Conservation (phyloP, 345 rosid genomes). For the Euclidium syriacum region DNA sequence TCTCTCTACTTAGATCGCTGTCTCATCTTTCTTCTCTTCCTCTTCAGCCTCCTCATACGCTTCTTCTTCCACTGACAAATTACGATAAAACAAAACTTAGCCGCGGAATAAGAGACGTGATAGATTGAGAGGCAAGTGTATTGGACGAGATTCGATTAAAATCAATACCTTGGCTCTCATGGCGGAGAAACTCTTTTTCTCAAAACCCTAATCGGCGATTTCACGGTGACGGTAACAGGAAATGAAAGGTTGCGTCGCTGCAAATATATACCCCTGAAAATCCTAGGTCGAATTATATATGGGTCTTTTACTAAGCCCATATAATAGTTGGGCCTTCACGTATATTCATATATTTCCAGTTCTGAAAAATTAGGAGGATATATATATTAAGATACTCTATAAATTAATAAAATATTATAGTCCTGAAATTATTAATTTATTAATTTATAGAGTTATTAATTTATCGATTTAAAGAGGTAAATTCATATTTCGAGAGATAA, state of each 20-base stretch:
- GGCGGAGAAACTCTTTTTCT: conserved; percentile 3
- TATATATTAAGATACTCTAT: too few relatives aligned
- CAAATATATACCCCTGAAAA: conserved; percentile 18
- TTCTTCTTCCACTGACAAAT: conserved; percentile 92
- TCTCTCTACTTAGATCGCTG: conserved; percentile 85
- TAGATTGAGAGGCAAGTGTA: not conserved
- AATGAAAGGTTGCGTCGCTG: not conserved
- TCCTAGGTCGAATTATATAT: not conserved
- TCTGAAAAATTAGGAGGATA: too few relatives aligned
- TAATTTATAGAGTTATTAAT: too few relatives aligned
- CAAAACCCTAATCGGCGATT: conserved; percentile 24
- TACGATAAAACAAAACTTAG: not conserved
- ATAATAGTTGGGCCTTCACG: not conserved
- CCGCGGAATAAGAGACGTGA: not conserved
- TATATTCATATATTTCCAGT: too few relatives aligned
- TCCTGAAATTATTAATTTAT: too few relatives aligned
- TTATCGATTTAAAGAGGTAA: too few relatives aligned
- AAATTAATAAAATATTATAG: too few relatives aligned
- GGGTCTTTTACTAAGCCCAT: conserved; percentile 12
- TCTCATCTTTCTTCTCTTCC: conserved; percentile 99
- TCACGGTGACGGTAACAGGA: conserved; percentile 12
- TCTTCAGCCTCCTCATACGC: conserved; percentile 99
- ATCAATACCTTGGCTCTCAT: conserved; percentile 85
- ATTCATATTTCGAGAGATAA: too few relatives aligned
- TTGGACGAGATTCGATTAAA: not conserved